phyloP scores from a whole-genome alignment of 495 filamentous ascomycete genomes.

The Lasiosphaeriaceae sp. region DNA sequence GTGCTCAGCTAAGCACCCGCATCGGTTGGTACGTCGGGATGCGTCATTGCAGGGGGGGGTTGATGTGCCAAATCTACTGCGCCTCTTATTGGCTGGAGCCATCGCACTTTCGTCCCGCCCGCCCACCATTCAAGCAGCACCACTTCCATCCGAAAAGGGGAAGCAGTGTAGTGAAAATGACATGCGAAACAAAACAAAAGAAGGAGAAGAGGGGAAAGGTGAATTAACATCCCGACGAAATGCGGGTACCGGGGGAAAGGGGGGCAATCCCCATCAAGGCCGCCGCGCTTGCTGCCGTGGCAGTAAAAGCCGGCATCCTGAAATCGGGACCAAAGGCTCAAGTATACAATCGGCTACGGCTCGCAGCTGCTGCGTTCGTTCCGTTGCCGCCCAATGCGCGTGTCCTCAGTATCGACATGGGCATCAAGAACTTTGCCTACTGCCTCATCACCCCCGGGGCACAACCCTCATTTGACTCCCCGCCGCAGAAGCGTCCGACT shows the following conservation, averaged over 20 bases:
- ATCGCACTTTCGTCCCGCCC: not conserved
- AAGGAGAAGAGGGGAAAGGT: not conserved
- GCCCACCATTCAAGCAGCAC: no score
- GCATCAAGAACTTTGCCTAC: constrained; percentile 79
- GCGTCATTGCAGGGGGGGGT: not conserved
- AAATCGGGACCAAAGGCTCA: constrained; percentile 16
- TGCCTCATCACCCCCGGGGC: constrained; percentile 53
- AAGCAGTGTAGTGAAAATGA: not conserved
- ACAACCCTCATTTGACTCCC: no score
- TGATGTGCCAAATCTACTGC: not conserved
- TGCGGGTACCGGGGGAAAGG: no score
- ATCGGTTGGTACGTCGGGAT: no score
- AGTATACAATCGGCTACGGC: constrained; percentile 13
- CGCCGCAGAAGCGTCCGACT: no score
- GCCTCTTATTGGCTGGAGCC: not conserved
- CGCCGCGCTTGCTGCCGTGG: no score
- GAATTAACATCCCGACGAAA: no score
- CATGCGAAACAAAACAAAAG: not conserved
- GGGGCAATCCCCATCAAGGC: no score
- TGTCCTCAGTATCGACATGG: constrained; percentile 82
- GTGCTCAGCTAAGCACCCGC: no score
- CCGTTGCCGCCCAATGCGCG: constrained; percentile 18
- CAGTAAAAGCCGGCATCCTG: constrained; percentile 19
- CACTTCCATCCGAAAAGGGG: no score
- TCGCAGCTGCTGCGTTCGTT: constrained; percentile 12